Percentiles rank a stretch among this genome's conserved stretches.
phyloP scores from a whole-genome alignment of 1,284 basidiomycete species.

The Trichosporon sp. region DNA sequence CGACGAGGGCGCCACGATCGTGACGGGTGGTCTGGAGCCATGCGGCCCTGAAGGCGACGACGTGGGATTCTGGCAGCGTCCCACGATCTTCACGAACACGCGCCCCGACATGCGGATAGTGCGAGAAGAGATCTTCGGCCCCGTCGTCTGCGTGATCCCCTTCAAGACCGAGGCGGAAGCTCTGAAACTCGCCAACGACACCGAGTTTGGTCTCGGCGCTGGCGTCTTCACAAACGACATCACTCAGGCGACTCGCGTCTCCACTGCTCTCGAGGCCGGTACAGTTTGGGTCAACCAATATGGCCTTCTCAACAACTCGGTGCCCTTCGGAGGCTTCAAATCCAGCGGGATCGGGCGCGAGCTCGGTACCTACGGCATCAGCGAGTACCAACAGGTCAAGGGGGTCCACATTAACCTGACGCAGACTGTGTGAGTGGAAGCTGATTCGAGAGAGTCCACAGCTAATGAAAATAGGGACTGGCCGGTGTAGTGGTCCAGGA shows the following conservation, averaged over 20 bases:
- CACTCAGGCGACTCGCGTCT: slow-evolving; percentile 82
- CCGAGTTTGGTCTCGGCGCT: slow-evolving; percentile 84
- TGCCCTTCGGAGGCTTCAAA: slow-evolving; percentile 93
- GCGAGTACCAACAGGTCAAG: slow-evolving; percentile 81
- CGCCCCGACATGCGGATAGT: slow-evolving; percentile 48
- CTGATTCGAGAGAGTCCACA: not conserved
- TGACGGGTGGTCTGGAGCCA: slow-evolving; percentile 70
- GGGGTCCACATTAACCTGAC: slow-evolving; percentile 74
- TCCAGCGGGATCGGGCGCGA: slow-evolving; percentile 79
- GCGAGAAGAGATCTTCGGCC: slow-evolving; percentile 59
- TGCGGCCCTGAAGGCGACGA: slow-evolving; percentile 33
- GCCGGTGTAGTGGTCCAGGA: not conserved
- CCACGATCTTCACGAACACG: slow-evolving; percentile 55
- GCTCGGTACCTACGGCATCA: slow-evolving; percentile 82
- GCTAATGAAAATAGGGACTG: slow-evolving; percentile 2
- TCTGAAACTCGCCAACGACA: slow-evolving; percentile 77
- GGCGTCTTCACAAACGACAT: slow-evolving; percentile 85
- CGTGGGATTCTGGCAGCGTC: slow-evolving; percentile 55
- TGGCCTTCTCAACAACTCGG: slow-evolving; percentile 74
- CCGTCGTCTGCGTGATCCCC: slow-evolving; percentile 56
- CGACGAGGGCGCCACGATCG: slow-evolving; percentile 76
- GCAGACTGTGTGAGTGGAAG: slow-evolving; percentile 29
- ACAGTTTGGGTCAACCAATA: slow-evolving; percentile 85
- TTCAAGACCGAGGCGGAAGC: slow-evolving; percentile 57
- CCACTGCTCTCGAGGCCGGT: slow-evolving; percentile 79